These are phyloP conservation scores for Pilatotrama ljubarskyi DNA, from an alignment of 768 basidiomycete genomes.

Conservation along the genomic window DNA sequence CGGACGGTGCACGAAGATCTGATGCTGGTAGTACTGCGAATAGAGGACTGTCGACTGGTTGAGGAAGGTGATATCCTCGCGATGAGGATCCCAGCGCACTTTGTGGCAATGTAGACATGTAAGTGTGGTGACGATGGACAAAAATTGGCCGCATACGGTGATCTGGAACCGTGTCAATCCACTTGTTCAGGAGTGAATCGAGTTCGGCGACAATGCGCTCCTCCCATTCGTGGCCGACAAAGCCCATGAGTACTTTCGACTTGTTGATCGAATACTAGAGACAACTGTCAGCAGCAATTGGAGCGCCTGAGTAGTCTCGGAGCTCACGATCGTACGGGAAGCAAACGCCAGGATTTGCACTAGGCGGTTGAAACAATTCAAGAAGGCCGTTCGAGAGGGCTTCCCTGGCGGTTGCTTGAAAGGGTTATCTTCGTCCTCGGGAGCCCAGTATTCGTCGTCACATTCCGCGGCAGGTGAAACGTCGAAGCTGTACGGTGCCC, in stretches of 20 bases:
- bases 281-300: neutral
- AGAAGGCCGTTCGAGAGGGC: slow-evolving; percentile 56
- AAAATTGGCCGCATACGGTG: slow-evolving; percentile 50
- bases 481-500: slow-evolving; percentile 53
- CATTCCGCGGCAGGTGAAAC: slow-evolving; percentile 60
- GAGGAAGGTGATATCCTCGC: slow-evolving; percentile 25
- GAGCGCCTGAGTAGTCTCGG: neutral
- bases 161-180: slow-evolving; percentile 60
- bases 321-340: slow-evolving; percentile 42
- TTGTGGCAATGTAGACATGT: neutral
- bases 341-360: slow-evolving; percentile 61
- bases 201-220: slow-evolving; percentile 57
- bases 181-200: slow-evolving; percentile 60
- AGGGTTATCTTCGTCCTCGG: slow-evolving; percentile 47
- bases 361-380: slow-evolving; percentile 56
- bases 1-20: slow-evolving; percentile 75
- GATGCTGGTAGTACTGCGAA: slow-evolving; percentile 44
- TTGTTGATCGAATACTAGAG: slow-evolving; percentile 48
- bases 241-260: slow-evolving; percentile 36
- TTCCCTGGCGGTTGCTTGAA: slow-evolving; percentile 64
- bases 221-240: slow-evolving; percentile 42
- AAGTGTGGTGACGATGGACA: neutral
- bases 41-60: slow-evolving; percentile 42
- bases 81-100: slow-evolving; percentile 32
- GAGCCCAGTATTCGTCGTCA: slow-evolving; percentile 77